phyloP scores from a whole-genome alignment of 1,284 basidiomycete genomes.

The Wallemia mellicola region DNA sequence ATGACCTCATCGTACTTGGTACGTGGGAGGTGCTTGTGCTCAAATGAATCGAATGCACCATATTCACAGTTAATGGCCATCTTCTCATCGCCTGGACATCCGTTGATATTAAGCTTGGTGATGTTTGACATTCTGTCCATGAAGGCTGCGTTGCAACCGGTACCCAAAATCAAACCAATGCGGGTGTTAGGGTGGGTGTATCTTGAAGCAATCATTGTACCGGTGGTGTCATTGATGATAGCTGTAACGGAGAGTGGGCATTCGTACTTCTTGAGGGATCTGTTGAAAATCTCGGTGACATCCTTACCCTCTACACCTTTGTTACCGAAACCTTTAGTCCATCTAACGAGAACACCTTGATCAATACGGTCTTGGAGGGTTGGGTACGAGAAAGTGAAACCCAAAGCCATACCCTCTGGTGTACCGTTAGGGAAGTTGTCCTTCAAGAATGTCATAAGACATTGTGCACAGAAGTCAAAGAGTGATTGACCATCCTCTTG shows the following conservation, averaged over 20 bases:
- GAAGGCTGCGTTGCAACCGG: constrained; percentile 92
- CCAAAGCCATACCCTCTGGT: constrained; percentile 41
- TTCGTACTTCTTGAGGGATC: constrained; percentile 35
- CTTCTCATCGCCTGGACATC: constrained; percentile 31
- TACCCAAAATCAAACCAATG: constrained; percentile 90
- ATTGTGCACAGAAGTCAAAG: constrained; percentile 93
- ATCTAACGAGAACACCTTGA: constrained; percentile 77
- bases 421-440: constrained; percentile 29
- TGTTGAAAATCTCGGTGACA: constrained; percentile 69
- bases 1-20: constrained; percentile 84
- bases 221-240: constrained; percentile 88
- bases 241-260: constrained; percentile 47
- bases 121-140: constrained; percentile 52
- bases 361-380: constrained; percentile 79
- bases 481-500: constrained; percentile 80
- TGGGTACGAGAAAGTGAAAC: constrained; percentile 93
- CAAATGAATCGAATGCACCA: constrained; percentile 92
- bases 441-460: constrained; percentile 59
- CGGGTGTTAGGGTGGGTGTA: constrained; percentile 74
- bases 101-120: constrained; percentile 40
- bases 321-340: constrained; percentile 96
- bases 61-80: constrained; percentile 94
- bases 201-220: constrained; percentile 82
- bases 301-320: constrained; percentile 73
- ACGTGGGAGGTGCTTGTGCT: constrained; percentile 42